A percentile compares a stretch with the other conserved stretches of the same genome.
Evolutionary conservation across 352 stramenopile genomes (phyloP).

Genomic region (Plasmopara viticola): DNA sequence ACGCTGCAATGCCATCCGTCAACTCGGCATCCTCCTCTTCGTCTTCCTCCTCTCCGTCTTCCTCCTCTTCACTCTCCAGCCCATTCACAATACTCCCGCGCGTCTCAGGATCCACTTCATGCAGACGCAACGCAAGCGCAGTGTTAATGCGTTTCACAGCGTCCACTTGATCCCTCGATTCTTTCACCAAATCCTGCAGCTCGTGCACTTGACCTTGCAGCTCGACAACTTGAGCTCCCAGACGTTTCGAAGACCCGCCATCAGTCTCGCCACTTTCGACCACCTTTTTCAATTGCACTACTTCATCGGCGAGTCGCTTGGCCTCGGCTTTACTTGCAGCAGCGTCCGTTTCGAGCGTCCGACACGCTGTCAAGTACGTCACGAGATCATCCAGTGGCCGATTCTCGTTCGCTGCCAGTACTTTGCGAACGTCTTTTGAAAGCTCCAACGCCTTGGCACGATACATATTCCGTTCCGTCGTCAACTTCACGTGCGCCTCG

Average conservation of each 20-base stretch:
- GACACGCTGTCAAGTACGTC: conserved; percentile 52
- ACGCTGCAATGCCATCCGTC: conserved; percentile 30
- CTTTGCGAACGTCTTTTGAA: conserved; percentile 48
- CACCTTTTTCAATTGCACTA: conserved; percentile 53
- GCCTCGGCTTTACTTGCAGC: conserved; percentile 43
- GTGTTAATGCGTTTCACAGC: conserved; percentile 73
- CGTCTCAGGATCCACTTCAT: conserved; percentile 44
- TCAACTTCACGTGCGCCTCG: conserved; percentile 28
- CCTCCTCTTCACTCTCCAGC: conserved; percentile 23
- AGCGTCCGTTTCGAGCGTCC: conserved; percentile 46
- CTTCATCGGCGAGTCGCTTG: conserved; percentile 46
- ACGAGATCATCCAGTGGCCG: conserved; percentile 47
- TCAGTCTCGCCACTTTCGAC: conserved; percentile 64
- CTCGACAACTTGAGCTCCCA: conserved; percentile 58
- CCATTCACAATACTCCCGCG: conserved; percentile 44
- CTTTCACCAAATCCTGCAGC: conserved; percentile 62
- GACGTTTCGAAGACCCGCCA: conserved; percentile 40
- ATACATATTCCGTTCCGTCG: conserved; percentile 61
- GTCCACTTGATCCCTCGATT: conserved; percentile 61
- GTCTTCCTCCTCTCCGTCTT: conserved; percentile 36
- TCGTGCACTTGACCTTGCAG: conserved; percentile 69
- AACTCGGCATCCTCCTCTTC: conserved; percentile 41
- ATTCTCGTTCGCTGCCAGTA: conserved; percentile 49
- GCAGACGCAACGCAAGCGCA: conserved; percentile 58
- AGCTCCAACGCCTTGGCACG: conserved; percentile 42